phyloP scores from a whole-genome alignment of 495 filamentous ascomycete genomes.

The Aspergillus sclerotiicarbonarius region DNA sequence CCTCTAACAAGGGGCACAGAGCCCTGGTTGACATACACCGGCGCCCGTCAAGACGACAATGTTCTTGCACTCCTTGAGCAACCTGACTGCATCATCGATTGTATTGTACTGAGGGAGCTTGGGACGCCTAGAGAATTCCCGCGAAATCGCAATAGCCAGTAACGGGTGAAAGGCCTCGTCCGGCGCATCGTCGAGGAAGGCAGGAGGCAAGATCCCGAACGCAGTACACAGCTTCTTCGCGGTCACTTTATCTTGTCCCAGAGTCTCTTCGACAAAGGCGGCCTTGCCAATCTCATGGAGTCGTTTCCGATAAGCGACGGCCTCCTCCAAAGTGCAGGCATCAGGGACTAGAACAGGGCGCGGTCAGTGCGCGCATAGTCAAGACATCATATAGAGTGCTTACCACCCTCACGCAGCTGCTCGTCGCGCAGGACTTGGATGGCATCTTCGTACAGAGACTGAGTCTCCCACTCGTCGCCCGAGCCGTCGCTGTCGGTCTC shows the following conservation, averaged over 20 bases:
- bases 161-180: conserved; percentile 75
- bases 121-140: conserved; percentile 77
- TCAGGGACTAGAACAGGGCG: conserved; percentile 41
- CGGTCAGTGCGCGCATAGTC: conserved; percentile 5
- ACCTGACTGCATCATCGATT: conserved; percentile 78
- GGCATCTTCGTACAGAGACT: conserved; percentile 67
- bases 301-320: conserved; percentile 61
- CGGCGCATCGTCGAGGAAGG: conserved; percentile 68
- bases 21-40: conserved; percentile 51
- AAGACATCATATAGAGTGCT: conserved; percentile 19
- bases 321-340: conserved; percentile 73
- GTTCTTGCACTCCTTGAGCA: conserved; percentile 72
- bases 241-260: conserved; percentile 64
- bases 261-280: conserved; percentile 69
- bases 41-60: conserved; percentile 94
- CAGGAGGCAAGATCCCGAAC: conserved; percentile 79
- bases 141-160: conserved; percentile 70
- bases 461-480: conserved; percentile 62
- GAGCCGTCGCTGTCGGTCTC: conserved; percentile 62
- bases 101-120: conserved; percentile 83
- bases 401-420: conserved; percentile 56
- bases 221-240: conserved; percentile 86
- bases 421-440: conserved; percentile 63
- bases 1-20: not conserved
- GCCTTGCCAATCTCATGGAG: conserved; percentile 73